Percentiles rank a stretch among this genome's conserved stretches.
Conservation (phyloP, 2,329 filamentous ascomycete species). For the Fusarium decemcellulare region DNA sequence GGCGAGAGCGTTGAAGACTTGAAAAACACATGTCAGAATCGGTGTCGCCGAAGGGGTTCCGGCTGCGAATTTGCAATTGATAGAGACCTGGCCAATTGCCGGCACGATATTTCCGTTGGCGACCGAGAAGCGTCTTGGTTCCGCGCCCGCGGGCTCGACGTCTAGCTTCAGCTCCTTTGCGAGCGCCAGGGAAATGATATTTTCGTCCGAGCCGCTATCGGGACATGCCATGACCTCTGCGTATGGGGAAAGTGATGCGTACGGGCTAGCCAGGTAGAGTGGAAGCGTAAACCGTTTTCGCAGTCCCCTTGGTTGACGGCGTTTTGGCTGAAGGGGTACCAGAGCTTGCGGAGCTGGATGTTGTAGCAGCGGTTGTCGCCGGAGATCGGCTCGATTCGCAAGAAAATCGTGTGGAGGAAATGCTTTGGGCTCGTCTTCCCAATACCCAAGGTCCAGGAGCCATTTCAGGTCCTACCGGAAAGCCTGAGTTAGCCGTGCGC, state of each 20-base stretch:
- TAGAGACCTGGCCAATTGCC: slow-evolving; percentile 2
- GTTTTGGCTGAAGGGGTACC: too few species aligned
- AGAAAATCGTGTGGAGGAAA: background rate
- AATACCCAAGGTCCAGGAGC: too few species aligned
- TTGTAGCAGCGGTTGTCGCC: background rate
- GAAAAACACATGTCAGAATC: background rate
- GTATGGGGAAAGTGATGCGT: rapidly evolving
- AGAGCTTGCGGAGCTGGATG: too few species aligned
- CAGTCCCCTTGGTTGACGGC: background rate
- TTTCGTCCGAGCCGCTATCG: slow-evolving; percentile 16
- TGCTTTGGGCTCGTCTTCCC: too few species aligned
- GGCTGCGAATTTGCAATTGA: background rate
- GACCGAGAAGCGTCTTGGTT: background rate
- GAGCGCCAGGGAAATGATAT: slow-evolving; percentile 11
- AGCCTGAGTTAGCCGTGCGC: too few species aligned
- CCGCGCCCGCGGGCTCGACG: background rate
- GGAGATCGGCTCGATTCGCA: background rate
- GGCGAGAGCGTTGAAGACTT: slow-evolving; percentile 10
- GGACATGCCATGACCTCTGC: background rate
- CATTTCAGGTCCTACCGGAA: too few species aligned
- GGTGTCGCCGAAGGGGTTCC: too few species aligned
- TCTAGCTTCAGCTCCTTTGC: background rate
- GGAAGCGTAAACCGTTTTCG: slow-evolving; percentile 7
- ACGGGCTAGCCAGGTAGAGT: background rate
- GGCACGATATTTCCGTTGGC: slow-evolving; percentile 3